phyloP scores from a whole-genome alignment of 306 rosid genomes.

The Citrullus colocynthis region DNA sequence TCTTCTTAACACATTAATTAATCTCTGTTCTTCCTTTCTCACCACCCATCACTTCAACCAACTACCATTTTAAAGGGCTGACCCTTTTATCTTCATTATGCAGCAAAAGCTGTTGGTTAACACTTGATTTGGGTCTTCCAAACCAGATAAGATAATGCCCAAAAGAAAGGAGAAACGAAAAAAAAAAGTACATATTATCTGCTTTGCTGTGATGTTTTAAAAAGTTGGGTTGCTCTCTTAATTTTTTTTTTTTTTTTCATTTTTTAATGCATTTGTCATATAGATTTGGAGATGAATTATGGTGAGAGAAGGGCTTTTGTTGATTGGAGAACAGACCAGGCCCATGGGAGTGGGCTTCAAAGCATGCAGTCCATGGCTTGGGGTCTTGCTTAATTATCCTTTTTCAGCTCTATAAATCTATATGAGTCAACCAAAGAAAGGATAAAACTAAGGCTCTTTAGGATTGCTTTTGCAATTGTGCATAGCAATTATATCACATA shows the following conservation, averaged over 20 bases:
- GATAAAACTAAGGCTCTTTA: too few species aligned
- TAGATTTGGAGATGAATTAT: not conserved
- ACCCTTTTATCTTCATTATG: constrained; percentile 3
- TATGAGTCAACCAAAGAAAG: too few species aligned
- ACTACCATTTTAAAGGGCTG: not conserved
- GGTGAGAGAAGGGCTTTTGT: not conserved
- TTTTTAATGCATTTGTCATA: not conserved
- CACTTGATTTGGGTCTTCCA: not conserved
- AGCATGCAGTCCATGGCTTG: not conserved
- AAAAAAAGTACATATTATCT: not conserved
- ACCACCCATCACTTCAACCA: constrained; percentile 4
- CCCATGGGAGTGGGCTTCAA: constrained; percentile 9
- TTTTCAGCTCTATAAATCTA: not conserved
- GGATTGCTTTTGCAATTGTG: too few species aligned
- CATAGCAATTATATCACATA: not conserved
- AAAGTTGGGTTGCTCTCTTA: not conserved
- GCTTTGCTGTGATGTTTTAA: not conserved
- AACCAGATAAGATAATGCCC: not conserved
- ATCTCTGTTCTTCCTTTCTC: not conserved
- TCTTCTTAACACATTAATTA: not conserved
- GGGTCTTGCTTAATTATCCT: not conserved
- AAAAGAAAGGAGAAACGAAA: not conserved
- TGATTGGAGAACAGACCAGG: not conserved
- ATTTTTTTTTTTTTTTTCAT: not conserved
- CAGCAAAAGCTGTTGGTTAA: not conserved